Evolutionary conservation across 257 asterid species (phyloP), one percentile per base, ranked within the genome.

Genomic region (Plantago major): DNA sequence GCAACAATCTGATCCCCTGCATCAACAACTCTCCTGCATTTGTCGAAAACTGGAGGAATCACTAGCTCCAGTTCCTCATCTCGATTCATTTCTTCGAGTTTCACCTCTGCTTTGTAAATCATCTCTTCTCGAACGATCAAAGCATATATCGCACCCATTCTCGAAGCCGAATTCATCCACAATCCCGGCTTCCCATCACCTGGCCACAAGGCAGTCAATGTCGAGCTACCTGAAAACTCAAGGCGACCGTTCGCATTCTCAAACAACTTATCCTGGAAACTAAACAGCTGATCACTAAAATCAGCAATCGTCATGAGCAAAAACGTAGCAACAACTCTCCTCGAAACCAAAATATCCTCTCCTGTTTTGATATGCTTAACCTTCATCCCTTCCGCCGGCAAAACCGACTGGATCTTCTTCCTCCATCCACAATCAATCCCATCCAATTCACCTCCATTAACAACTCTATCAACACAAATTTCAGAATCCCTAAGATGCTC

Each of bases 131-230:
- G 53, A 1, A 64, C 71, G 7, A 91, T 67, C 67, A 91, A 38
- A 0, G 42, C 59, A 81, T 88, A 91, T 7, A 91, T 63, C 6
- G 89, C 92, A 0, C 76, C 95, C 93, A 87, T 87, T 73, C 95
- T 75, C 11, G 97, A 89, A 5, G 70, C 45, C 0, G 88, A 79
- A 71, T 72, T 79, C 81, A 81, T 58, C 94, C 95, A 89, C 65
- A 87, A 68, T 5, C 95, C 95, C 0, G 97, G 97, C 76, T 82
- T 87, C 17, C 94, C 94, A 48, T 84, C 86, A 0, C 95, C 98
- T 0, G 98, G 98, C 98, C 98, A 88, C 33, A 86, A 49, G 8
- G 83, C 74, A 8, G 71, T 54, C 55, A 15, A 49, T 0, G 56
- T 60, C 1, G 78, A 79, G 66, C 70, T 86, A 0, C 97, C 97